A percentile compares a stretch with the other conserved stretches of the same genome.
Conservation (phyloP, 164 flowering plant genomes). For the Piper longum region DNA sequence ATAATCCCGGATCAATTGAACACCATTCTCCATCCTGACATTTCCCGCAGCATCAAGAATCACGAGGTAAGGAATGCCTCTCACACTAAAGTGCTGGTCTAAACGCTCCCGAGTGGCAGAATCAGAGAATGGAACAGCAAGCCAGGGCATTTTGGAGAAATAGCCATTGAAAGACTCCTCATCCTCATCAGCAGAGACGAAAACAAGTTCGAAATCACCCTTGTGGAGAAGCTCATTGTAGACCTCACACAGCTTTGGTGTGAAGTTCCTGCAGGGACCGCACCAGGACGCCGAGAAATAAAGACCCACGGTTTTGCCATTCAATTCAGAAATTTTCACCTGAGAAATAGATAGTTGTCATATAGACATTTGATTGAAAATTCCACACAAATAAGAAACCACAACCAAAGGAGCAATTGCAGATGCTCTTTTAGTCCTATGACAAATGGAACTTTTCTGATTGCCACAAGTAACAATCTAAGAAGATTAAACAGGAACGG, state of each 20-base stretch:
- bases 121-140: constrained; percentile 65
- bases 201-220: constrained; percentile 41
- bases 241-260: constrained; percentile 31
- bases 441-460: too few relatives aligned
- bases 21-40: constrained; percentile 27
- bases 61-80: constrained; percentile 48
- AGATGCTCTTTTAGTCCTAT: too few relatives aligned
- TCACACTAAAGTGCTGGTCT: constrained; percentile 27
- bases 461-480: too few relatives aligned
- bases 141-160: constrained; percentile 79
- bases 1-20: constrained; percentile 28
- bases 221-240: constrained; percentile 30
- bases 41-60: constrained; percentile 40
- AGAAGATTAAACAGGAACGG: too few relatives aligned
- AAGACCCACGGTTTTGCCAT: constrained; percentile 40
- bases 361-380: too few relatives aligned
- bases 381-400: too few relatives aligned
- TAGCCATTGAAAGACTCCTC: constrained; percentile 41
- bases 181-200: constrained; percentile 38
- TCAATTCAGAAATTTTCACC: constrained; percentile 35
- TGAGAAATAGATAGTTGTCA: constrained; percentile 4
- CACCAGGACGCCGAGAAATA: constrained; percentile 65
- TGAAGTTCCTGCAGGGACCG: constrained; percentile 40
- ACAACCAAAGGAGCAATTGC: too few relatives aligned
- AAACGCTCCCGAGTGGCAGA: constrained; percentile 24